Conservation (phyloP, 2,329 filamentous ascomycete genomes). For the Penicillium sp. region DNA sequence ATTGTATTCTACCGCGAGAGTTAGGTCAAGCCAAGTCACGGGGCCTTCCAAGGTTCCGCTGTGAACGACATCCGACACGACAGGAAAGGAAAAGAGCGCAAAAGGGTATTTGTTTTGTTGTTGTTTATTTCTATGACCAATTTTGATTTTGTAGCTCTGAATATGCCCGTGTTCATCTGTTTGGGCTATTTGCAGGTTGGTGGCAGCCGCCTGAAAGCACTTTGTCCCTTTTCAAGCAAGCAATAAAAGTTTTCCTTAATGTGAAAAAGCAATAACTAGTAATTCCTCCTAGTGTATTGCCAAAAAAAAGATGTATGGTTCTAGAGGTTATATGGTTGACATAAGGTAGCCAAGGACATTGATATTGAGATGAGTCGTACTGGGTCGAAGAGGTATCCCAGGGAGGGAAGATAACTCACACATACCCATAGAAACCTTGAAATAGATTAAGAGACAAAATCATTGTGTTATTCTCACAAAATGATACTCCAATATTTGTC, state of each 20-base stretch:
- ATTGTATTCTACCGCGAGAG: neutral
- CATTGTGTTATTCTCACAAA: neutral
- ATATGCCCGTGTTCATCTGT: too few relatives aligned
- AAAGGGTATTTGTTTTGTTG: neutral
- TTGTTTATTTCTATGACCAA: neutral
- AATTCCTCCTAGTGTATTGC: neutral
- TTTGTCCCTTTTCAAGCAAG: neutral
- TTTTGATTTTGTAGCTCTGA: neutral
- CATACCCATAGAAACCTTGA: neutral
- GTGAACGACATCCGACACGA: neutral
- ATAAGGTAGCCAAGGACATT: neutral
- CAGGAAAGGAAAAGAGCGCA: neutral
- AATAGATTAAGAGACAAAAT: neutral
- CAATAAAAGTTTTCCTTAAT: neutral
- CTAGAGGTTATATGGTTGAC: neutral
- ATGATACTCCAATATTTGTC: neutral
- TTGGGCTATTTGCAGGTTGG: neutral
- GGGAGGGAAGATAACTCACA: neutral
- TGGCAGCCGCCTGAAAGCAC: neutral
- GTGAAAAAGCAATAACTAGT: neutral
- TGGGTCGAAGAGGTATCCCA: neutral
- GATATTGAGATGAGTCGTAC: neutral
- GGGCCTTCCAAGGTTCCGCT: neutral
- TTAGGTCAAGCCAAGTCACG: constrained; percentile 6
- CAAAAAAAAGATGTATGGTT: neutral